These are phyloP conservation scores for Diddensiella santjacobensis DNA, from an alignment of 805 yeast species.

Conservation along the genomic window DNA sequence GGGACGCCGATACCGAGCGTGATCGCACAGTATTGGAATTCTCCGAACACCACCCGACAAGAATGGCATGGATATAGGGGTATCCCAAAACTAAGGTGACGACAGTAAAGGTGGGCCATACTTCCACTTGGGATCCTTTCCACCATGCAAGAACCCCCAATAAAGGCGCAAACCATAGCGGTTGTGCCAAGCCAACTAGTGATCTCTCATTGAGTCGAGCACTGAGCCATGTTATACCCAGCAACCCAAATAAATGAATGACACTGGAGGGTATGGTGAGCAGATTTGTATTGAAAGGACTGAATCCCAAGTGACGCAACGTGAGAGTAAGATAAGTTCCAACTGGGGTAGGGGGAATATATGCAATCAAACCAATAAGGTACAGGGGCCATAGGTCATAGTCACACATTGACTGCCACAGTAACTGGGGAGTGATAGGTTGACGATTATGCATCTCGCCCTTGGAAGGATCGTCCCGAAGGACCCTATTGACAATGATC, in stretches of 20 bases:
- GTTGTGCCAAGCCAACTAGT: conserved; percentile 29
- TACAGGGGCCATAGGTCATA: conserved; percentile 56
- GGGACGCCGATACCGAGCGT: conserved; percentile 61
- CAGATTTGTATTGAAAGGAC: conserved; percentile 49
- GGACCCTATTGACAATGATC: conserved; percentile 54
- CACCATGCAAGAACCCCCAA: conserved; percentile 38
- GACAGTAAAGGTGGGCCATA: conserved; percentile 33
- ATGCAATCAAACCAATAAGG: conserved; percentile 42
- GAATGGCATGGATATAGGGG: conserved; percentile 49
- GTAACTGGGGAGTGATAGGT: conserved; percentile 41
- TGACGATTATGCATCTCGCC: conserved; percentile 64
- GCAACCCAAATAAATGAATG: conserved; percentile 15
- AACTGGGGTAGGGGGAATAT: conserved; percentile 38
- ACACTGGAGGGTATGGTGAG: conserved; percentile 39
- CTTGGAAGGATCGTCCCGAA: conserved; percentile 61
- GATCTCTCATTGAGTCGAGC: conserved; percentile 17
- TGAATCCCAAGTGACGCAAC: conserved; percentile 48
- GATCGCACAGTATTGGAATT: conserved; percentile 61
- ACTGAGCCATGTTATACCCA: conserved; percentile 3
- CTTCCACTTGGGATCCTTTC: conserved; percentile 34
- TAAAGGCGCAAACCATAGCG: conserved; percentile 36
- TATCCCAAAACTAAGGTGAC: conserved; percentile 27
- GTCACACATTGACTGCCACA: conserved; percentile 43
- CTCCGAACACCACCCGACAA: conserved; percentile 58
- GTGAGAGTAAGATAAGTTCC: conserved; percentile 46